Evolutionary conservation across 352 stramenopile genomes (phyloP).

Genomic region (Pythium guiyangense): DNA sequence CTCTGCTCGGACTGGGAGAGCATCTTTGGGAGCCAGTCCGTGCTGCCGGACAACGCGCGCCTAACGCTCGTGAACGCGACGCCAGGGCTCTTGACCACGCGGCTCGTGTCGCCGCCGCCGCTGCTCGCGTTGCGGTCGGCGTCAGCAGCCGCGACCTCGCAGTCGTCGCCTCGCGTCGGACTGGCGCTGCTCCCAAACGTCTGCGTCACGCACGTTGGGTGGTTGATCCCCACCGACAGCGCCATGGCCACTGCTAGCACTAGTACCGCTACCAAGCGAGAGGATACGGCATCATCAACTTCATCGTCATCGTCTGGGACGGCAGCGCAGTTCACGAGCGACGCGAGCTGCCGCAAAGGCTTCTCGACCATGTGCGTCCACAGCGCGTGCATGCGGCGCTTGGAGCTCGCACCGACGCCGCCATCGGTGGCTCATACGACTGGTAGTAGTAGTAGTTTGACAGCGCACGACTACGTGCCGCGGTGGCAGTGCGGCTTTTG

Average conservation of each 20-base stretch:
- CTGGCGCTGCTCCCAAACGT: slow-evolving; percentile 17
- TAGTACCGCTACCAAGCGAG: background rate
- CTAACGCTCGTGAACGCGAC: slow-evolving; percentile 45
- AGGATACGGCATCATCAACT: background rate
- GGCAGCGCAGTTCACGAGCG: slow-evolving; percentile 28
- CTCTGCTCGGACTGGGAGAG: slow-evolving; percentile 63
- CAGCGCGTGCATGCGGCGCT: slow-evolving; percentile 17
- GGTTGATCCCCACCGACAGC: slow-evolving; percentile 29
- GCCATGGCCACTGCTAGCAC: background rate
- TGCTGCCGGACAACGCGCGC: slow-evolving; percentile 34
- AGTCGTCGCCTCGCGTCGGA: slow-evolving; percentile 5
- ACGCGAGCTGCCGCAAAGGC: slow-evolving; percentile 37
- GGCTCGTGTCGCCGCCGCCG: slow-evolving; percentile 7
- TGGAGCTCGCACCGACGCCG: slow-evolving; percentile 13
- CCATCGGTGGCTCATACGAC: no score
- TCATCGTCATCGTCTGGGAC: no score
- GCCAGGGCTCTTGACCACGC: slow-evolving; percentile 33
- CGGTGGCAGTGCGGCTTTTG: slow-evolving; percentile 54
- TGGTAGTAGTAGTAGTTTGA: background rate
- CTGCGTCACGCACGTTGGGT: slow-evolving; percentile 32
- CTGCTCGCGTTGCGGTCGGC: background rate
- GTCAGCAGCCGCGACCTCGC: no score
- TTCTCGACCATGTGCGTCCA: slow-evolving; percentile 47
- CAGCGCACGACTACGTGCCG: background rate
- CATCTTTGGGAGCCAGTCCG: slow-evolving; percentile 59